A percentile compares a stretch with the other conserved stretches of the same genome.
These are phyloP conservation scores for Hypoxylon sp. DNA, from an alignment of 2,329 filamentous ascomycete genomes.

Conservation along the genomic window DNA sequence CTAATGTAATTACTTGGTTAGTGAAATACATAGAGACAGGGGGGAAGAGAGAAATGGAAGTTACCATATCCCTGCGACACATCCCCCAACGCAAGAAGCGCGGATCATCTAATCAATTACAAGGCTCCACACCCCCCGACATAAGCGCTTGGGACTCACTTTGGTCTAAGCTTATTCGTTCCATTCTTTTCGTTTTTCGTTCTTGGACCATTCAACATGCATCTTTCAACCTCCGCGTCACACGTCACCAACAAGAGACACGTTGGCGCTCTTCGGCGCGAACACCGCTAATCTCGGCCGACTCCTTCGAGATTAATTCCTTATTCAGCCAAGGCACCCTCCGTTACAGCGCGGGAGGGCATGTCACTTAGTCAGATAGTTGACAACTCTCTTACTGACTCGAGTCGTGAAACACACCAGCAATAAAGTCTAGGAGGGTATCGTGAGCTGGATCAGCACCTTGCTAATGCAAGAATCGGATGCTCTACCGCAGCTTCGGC, in stretches of 20 bases:
- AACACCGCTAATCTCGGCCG: slow-evolving; percentile 36
- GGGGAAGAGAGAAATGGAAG: too few species aligned
- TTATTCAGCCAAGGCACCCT: slow-evolving; percentile 1
- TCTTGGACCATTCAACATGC: slow-evolving; percentile 26
- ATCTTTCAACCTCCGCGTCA: slow-evolving; percentile 34
- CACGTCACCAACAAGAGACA: slow-evolving; percentile 40
- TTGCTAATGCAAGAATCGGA: slow-evolving; percentile 29
- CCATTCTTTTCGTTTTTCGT: slow-evolving; percentile 31
- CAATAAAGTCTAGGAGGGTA: slow-evolving; percentile 12
- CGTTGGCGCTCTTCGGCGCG: slow-evolving; percentile 33
- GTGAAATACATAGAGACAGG: neutral
- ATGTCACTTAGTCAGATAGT: slow-evolving; percentile 17
- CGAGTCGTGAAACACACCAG: slow-evolving; percentile 6
- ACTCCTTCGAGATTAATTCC: slow-evolving; percentile 20
- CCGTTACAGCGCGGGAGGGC: neutral
- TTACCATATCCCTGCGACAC: slow-evolving; percentile 41
- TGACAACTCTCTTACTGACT: slow-evolving; percentile 31
- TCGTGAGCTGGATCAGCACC: slow-evolving; percentile 25
- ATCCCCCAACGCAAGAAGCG: slow-evolving; percentile 43
- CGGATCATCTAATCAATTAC: slow-evolving; percentile 40
- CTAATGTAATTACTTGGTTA: neutral
- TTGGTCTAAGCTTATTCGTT: slow-evolving; percentile 29
- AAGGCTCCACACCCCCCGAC: slow-evolving; percentile 32
- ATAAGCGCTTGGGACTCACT: slow-evolving; percentile 40
- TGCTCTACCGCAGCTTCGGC: slow-evolving; percentile 38